A percentile compares a stretch with the other conserved stretches of the same genome.
phyloP scores from a whole-genome alignment of 176 grass and related monocot species.

The Zoysia pacifica region DNA sequence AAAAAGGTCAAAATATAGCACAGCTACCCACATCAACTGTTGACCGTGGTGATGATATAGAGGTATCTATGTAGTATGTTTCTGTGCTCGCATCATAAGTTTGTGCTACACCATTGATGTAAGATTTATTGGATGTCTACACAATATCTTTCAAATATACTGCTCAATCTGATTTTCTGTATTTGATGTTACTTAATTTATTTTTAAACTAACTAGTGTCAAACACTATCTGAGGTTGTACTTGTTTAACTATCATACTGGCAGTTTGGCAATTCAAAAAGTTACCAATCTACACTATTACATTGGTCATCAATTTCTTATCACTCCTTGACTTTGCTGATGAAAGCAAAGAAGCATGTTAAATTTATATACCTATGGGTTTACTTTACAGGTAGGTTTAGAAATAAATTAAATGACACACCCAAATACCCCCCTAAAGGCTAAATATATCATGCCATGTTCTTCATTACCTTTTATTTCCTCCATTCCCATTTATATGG shows the following conservation, averaged over 20 bases:
- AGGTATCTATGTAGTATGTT: conserved; percentile 57
- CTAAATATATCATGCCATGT: neutral
- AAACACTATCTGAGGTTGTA: neutral
- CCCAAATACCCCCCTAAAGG: neutral
- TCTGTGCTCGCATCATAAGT: conserved; percentile 22
- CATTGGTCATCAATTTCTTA: neutral
- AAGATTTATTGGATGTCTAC: neutral
- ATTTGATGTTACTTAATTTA: neutral
- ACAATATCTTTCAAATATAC: neutral
- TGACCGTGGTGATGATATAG: conserved; percentile 79
- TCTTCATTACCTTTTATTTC: neutral
- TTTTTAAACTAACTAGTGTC: neutral
- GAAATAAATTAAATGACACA: neutral
- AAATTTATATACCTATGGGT: neutral
- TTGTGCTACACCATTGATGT: conserved; percentile 4
- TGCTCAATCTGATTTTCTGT: neutral
- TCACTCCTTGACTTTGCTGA: neutral
- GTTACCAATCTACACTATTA: neutral
- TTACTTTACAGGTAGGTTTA: neutral
- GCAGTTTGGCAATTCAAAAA: neutral
- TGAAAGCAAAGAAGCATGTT: neutral
- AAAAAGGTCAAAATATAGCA: conserved; percentile 80
- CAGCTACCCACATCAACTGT: conserved; percentile 70
- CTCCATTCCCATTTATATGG: too few relatives aligned
- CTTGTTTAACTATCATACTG: neutral